Conservation (phyloP, 208 protist species). For the Acanthamoeba lenticulata region DNA sequence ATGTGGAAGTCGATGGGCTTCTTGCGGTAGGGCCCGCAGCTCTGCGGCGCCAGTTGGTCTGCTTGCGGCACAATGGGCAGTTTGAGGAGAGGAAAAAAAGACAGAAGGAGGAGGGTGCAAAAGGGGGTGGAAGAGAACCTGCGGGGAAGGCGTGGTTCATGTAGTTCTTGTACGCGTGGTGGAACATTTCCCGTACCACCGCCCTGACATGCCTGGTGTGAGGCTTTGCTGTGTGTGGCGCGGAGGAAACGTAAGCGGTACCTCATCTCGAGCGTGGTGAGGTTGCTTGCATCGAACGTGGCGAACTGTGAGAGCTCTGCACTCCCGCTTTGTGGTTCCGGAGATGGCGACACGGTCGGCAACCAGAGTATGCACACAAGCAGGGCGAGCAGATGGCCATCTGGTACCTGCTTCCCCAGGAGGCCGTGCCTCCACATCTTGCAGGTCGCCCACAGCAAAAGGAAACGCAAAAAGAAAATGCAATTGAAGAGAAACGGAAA, state of each 20-base stretch:
- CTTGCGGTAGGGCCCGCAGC: constrained; percentile 72
- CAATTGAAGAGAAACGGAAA: too few relatives aligned
- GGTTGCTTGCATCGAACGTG: background rate
- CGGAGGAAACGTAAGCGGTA: background rate
- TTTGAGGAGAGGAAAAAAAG: constrained; percentile 79
- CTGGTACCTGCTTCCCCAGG: too few relatives aligned
- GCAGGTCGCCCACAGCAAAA: too few relatives aligned
- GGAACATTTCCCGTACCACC: constrained; percentile 90
- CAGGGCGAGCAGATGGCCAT: too few relatives aligned
- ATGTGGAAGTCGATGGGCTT: background rate
- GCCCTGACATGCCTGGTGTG: constrained; percentile 61
- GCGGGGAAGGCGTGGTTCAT: constrained; percentile 90
- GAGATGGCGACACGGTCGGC: too few relatives aligned
- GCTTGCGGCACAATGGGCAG: constrained; percentile 81
- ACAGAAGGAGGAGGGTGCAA: constrained; percentile 71
- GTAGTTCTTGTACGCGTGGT: constrained; percentile 89
- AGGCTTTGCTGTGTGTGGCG: background rate
- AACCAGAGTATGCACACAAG: too few relatives aligned
- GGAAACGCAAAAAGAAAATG: too few relatives aligned
- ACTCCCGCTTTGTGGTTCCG: too few relatives aligned
- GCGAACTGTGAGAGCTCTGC: background rate
- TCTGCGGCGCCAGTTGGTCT: constrained; percentile 89
- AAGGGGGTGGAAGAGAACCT: constrained; percentile 74
- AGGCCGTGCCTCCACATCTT: too few relatives aligned
- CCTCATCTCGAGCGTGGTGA: background rate